phyloP scores from a whole-genome alignment of 345 rosid genomes.

The Geranium rotundifolium region DNA sequence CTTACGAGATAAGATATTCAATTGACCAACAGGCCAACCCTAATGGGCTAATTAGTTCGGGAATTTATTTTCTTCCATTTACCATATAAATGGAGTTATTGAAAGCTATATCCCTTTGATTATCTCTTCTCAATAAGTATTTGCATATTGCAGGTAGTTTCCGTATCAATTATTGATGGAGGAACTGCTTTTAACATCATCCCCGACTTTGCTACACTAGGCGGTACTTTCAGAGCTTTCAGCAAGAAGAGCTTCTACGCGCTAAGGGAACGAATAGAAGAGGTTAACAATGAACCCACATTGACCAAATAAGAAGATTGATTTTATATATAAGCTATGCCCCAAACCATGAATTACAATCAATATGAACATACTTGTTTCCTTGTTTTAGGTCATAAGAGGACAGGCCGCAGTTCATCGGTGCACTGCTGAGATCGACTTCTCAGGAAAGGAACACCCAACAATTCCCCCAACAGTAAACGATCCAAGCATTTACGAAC shows the following conservation, averaged over 20 bases:
- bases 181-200: conserved; percentile 44
- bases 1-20: too few relatives aligned
- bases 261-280: conserved; percentile 38
- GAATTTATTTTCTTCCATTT: too few relatives aligned
- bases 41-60: too few relatives aligned
- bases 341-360: not conserved
- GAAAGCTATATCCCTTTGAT: too few relatives aligned
- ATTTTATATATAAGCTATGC: too few relatives aligned
- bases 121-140: too few relatives aligned
- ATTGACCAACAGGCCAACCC: too few relatives aligned
- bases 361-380: not conserved
- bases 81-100: too few relatives aligned
- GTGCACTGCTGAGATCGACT: conserved; percentile 37
- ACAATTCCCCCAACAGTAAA: conserved; percentile 42
- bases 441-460: conserved; percentile 32
- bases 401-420: conserved; percentile 46
- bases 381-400: conserved; percentile 29
- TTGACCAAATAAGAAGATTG: not conserved
- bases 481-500: conserved; percentile 24
- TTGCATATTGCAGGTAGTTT: conserved; percentile 37
- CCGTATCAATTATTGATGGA: conserved; percentile 40
- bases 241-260: conserved; percentile 34
- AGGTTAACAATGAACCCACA: conserved; percentile 20
- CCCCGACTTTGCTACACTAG: conserved; percentile 37
- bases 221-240: conserved; percentile 58